phyloP scores from a whole-genome alignment of 1,139 yeast species.

The Groenewaldozyma auringiensis region DNA sequence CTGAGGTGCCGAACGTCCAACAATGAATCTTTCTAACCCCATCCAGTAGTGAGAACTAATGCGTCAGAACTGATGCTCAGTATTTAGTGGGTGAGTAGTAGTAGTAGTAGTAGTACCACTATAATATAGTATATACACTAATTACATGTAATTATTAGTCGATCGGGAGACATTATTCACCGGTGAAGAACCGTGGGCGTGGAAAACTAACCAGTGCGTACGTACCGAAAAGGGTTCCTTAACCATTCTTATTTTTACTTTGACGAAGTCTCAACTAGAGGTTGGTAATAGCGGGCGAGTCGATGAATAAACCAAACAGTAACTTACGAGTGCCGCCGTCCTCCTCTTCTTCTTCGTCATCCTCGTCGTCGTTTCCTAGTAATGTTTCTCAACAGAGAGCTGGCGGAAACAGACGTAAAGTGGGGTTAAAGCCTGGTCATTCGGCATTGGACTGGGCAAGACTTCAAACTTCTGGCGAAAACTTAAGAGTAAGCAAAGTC shows the following conservation, averaged over 20 bases:
- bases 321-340: neutral
- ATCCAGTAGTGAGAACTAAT: neutral
- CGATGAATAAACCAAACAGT: neutral
- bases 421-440: conserved; percentile 65
- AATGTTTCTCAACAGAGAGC: conserved; percentile 39
- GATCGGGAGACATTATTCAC: no score
- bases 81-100: no score
- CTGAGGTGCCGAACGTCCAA: neutral
- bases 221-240: no score
- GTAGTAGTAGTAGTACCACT: no score
- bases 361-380: conserved; percentile 31
- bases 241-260: no score
- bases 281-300: no score
- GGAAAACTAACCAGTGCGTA: no score
- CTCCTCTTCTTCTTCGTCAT: neutral
- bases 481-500: conserved; percentile 34
- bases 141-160: no score
- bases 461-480: conserved; percentile 39
- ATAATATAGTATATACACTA: no score
- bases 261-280: no score
- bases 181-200: no score
- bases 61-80: no score
- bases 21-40: neutral
- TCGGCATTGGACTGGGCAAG: conserved; percentile 86
- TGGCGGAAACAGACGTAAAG: conserved; percentile 37